Conservation (phyloP, 371 early-diverging fungal genomes). For the Globomyces sp. region DNA sequence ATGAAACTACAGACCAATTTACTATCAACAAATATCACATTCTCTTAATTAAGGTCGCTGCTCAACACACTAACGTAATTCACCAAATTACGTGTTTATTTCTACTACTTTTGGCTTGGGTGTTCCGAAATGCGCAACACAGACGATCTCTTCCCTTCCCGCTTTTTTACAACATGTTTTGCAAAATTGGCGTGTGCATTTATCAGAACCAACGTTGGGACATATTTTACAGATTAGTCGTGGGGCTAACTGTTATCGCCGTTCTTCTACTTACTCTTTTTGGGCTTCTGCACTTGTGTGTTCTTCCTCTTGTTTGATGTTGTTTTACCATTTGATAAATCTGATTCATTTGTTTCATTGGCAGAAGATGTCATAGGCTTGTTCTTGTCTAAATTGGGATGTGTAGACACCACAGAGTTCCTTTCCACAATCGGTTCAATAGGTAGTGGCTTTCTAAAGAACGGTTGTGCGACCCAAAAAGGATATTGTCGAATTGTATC, state of each 20-base stretch:
- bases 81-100: no score
- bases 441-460: constrained; percentile 49
- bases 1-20: no score
- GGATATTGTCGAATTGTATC: constrained; percentile 69
- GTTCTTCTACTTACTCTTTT: constrained; percentile 10
- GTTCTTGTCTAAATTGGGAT: no score
- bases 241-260: neutral
- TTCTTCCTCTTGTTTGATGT: constrained; percentile 19
- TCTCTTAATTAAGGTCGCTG: no score
- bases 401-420: neutral
- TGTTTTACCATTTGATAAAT: neutral
- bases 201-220: constrained; percentile 28
- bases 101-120: no score
- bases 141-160: neutral
- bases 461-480: constrained; percentile 73
- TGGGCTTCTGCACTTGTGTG: constrained; percentile 12
- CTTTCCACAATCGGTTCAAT: neutral
- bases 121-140: no score
- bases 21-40: no score
- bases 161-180: constrained; percentile 35
- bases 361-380: no score
- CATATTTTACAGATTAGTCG: constrained; percentile 20
- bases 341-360: no score
- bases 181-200: constrained; percentile 30
- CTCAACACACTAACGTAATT: no score